Evolutionary conservation across 495 filamentous ascomycete genomes (phyloP).

Genomic region (Talaromyces trachyspermus): DNA sequence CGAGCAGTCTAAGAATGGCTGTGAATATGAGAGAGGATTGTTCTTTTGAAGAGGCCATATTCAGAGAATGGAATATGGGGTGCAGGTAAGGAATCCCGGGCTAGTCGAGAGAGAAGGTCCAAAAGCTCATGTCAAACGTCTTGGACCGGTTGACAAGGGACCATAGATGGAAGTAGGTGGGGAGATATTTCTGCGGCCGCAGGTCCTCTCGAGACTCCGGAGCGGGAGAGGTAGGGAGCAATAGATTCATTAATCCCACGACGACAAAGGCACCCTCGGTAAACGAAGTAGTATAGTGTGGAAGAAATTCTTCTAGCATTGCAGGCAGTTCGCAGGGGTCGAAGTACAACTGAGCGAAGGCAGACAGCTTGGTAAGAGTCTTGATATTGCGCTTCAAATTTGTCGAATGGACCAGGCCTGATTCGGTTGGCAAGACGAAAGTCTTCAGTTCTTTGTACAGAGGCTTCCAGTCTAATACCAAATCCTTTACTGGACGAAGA

Average conservation of each 20-base stretch:
- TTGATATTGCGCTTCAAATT: conserved; percentile 61
- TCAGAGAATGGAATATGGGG: conserved; percentile 73
- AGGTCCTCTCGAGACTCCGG: conserved; percentile 61
- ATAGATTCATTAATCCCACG: conserved; percentile 70
- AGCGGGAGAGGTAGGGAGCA: conserved; percentile 79
- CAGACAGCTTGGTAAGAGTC: conserved; percentile 77
- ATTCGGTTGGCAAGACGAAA: conserved; percentile 79
- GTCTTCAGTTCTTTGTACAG: conserved; percentile 86
- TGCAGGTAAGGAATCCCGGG: conserved; percentile 70
- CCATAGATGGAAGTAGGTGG: conserved; percentile 94
- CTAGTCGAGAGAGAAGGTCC: conserved; percentile 80
- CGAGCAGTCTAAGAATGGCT: conserved; percentile 76
- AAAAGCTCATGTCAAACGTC: conserved; percentile 80
- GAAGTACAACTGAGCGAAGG: conserved; percentile 86
- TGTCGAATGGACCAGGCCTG: conserved; percentile 54
- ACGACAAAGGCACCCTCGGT: conserved; percentile 85
- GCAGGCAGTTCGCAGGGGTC: conserved; percentile 76
- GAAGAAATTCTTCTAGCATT: conserved; percentile 90
- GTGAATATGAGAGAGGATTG: conserved; percentile 93
- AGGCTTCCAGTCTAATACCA: conserved; percentile 87
- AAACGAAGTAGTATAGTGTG: conserved; percentile 92
- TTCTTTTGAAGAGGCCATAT: conserved; percentile 86
- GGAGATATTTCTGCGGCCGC: conserved; percentile 76
- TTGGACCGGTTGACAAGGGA: conserved; percentile 86
- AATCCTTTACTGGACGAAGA: conserved; percentile 76